Evolutionary conservation across 1,284 basidiomycete genomes (phyloP).

Genomic region (Cryptococcus neoformans): DNA sequence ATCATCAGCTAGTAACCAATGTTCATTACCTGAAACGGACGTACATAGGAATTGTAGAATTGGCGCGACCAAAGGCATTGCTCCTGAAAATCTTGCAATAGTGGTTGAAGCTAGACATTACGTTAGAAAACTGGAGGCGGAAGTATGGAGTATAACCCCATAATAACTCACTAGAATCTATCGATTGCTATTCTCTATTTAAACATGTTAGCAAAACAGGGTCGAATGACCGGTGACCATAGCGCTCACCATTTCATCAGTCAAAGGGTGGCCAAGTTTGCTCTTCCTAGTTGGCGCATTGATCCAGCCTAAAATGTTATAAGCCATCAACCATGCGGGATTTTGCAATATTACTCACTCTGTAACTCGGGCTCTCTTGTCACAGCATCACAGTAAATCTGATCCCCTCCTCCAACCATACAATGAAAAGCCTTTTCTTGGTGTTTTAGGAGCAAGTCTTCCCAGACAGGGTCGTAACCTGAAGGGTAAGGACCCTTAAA

Average conservation of each 20-base stretch:
- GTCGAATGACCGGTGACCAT: neutral
- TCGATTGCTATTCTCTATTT: conserved; percentile 64
- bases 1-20: conserved; percentile 55
- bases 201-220: neutral
- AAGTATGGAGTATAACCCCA: neutral
- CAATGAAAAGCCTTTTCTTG: conserved; percentile 76
- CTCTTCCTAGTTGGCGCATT: conserved; percentile 61
- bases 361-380: conserved; percentile 53
- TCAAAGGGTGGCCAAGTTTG: conserved; percentile 64
- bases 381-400: conserved; percentile 53
- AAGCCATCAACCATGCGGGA: conserved; percentile 29
- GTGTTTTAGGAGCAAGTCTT: conserved; percentile 81
- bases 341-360: conserved; percentile 8
- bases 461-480: conserved; percentile 87
- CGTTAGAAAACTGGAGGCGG: neutral
- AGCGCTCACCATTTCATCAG: conserved; percentile 62
- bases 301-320: conserved; percentile 61
- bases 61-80: conserved; percentile 89
- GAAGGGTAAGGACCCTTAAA: conserved; percentile 58
- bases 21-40: conserved; percentile 25
- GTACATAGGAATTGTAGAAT: conserved; percentile 78
- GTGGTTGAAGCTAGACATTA: conserved; percentile 65
- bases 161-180: conserved; percentile 54
- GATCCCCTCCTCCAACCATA: conserved; percentile 51
- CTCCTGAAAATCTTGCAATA: conserved; percentile 82